phyloP scores from a whole-genome alignment of 305 asterid species.

The Fraxinus paxiana region DNA sequence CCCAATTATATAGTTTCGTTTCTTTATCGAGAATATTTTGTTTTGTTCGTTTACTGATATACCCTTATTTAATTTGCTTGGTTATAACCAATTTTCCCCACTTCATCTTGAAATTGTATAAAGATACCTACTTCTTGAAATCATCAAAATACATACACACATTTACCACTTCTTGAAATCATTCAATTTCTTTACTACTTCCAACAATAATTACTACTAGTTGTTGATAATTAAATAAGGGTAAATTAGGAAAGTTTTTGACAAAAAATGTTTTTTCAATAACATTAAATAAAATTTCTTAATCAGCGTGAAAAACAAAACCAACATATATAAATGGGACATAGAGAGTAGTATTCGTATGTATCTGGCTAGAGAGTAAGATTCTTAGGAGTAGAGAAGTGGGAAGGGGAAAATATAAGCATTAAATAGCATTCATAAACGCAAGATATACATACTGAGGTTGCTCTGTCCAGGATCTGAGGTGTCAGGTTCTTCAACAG shows the following conservation, averaged over 20 bases:
- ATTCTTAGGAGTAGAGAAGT: constrained; percentile 7
- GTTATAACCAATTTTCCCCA: neutral
- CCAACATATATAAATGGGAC: neutral
- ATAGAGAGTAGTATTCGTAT: neutral
- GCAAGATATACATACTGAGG: constrained; percentile 44
- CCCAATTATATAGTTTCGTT: neutral
- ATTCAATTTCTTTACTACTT: neutral
- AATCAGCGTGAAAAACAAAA: neutral
- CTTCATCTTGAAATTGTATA: neutral
- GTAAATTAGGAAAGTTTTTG: neutral
- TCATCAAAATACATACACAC: neutral
- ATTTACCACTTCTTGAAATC: neutral
- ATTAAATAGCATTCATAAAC: constrained; percentile 8
- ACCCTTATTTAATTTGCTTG: neutral
- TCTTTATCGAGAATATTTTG: neutral
- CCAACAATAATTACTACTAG: neutral
- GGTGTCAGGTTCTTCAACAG: constrained; percentile 39
- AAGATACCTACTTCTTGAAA: neutral
- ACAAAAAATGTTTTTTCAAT: neutral
- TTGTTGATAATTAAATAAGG: neutral
- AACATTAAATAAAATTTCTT: no score
- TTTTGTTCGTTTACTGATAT: neutral
- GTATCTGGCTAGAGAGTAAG: constrained; percentile 1
- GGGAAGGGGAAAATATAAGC: constrained; percentile 15
- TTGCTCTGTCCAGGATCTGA: constrained; percentile 35